Conservation (phyloP, 1,284 basidiomycete species). For the Moesziomyces parantarcticus region DNA sequence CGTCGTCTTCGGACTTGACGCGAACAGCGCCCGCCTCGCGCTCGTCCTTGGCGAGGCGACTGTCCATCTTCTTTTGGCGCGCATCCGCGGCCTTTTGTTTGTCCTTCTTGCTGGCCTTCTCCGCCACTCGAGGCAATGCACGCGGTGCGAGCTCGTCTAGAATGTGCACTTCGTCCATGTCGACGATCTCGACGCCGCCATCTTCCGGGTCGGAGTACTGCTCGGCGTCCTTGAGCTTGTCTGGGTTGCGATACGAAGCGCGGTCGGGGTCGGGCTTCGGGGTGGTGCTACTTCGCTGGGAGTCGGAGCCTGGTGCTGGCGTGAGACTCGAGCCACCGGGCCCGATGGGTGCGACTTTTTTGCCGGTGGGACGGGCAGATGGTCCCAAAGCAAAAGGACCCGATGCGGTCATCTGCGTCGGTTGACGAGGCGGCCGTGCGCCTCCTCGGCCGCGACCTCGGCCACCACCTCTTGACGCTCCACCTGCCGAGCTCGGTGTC, state of each 20-base stretch:
- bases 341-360: slow-evolving; percentile 31
- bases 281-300: slow-evolving; percentile 5
- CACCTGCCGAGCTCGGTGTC: slow-evolving; percentile 21
- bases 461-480: slow-evolving; percentile 23
- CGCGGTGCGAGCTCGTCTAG: slow-evolving; percentile 92
- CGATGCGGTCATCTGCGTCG: slow-evolving; percentile 83
- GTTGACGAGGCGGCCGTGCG: slow-evolving; percentile 35
- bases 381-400: slow-evolving; percentile 88
- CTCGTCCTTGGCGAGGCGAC: slow-evolving; percentile 34
- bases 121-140: slow-evolving; percentile 73
- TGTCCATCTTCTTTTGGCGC: slow-evolving; percentile 69
- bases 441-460: slow-evolving; percentile 51
- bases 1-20: slow-evolving; percentile 48
- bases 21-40: slow-evolving; percentile 20
- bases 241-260: slow-evolving; percentile 46
- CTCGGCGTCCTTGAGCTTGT: slow-evolving; percentile 51
- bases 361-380: slow-evolving; percentile 72
- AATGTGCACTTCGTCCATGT: slow-evolving; percentile 81
- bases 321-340: slow-evolving; percentile 36
- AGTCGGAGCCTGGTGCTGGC: slow-evolving; percentile 10
- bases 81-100: slow-evolving; percentile 66
- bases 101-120: slow-evolving; percentile 58
- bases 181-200: slow-evolving; percentile 70
- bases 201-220: slow-evolving; percentile 50
- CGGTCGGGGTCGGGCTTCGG: slow-evolving; percentile 40